These are phyloP conservation scores for Prillingera fragicola DNA, from an alignment of 1,284 basidiomycete species.

Conservation along the genomic window DNA sequence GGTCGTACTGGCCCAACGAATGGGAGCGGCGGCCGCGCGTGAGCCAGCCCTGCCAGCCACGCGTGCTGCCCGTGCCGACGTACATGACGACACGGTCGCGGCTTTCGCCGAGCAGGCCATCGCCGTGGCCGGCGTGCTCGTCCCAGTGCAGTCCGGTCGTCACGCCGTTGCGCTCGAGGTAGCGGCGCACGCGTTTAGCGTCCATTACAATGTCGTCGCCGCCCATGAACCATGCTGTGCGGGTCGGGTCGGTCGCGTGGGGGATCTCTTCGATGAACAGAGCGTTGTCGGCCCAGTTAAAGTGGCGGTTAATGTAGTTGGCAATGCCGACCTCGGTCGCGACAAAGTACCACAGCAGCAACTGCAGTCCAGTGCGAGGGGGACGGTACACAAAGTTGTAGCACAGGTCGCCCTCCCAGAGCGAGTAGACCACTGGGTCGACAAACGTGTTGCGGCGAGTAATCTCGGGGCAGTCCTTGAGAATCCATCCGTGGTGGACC, in stretches of 20 bases:
- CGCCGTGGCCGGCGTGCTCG: conserved; percentile 63
- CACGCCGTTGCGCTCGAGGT: conserved; percentile 65
- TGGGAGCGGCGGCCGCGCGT: conserved; percentile 26
- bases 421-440: conserved; percentile 73
- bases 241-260: conserved; percentile 55
- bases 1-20: conserved; percentile 22
- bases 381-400: conserved; percentile 77
- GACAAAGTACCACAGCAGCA: conserved; percentile 79
- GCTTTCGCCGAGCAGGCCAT: conserved; percentile 59
- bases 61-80: conserved; percentile 50
- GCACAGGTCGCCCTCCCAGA: conserved; percentile 86
- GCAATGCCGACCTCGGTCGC: conserved; percentile 77
- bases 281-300: conserved; percentile 73
- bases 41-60: conserved; percentile 33
- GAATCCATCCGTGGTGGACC: conserved; percentile 51
- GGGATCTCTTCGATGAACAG: conserved; percentile 86
- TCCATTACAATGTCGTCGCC: conserved; percentile 74
- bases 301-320: conserved; percentile 66
- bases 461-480: conserved; percentile 69
- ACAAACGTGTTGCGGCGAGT: conserved; percentile 73
- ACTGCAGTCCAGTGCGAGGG: conserved; percentile 61
- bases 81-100: conserved; percentile 62
- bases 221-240: conserved; percentile 64
- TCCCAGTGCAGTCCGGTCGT: conserved; percentile 65
- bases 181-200: conserved; percentile 66